phyloP scores from a whole-genome alignment of 768 basidiomycete species.

The Suillus subluteus region DNA sequence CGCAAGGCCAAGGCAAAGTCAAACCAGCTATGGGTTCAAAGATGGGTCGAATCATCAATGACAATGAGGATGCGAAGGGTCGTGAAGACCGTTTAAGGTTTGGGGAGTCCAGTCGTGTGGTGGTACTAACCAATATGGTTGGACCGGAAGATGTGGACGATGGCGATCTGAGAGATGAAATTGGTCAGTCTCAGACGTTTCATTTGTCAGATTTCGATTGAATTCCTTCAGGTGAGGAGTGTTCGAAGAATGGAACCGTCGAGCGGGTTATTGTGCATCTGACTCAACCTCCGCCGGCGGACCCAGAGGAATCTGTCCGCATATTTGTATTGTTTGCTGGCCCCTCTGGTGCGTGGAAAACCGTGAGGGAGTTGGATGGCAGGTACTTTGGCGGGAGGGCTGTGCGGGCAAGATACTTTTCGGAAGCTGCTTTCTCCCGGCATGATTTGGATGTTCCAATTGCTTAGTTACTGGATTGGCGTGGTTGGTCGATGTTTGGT shows the following conservation, averaged over 20 bases:
- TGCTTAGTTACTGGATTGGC: constrained; percentile 21
- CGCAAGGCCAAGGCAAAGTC: constrained; percentile 38
- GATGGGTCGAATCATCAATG: constrained; percentile 90
- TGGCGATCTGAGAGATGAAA: constrained; percentile 83
- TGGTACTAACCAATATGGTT: constrained; percentile 91
- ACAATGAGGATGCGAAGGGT: constrained; percentile 81
- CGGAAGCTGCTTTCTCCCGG: constrained; percentile 57
- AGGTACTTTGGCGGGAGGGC: constrained; percentile 88
- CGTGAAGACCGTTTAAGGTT: constrained; percentile 80
- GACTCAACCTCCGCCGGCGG: constrained; percentile 64
- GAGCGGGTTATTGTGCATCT: constrained; percentile 87
- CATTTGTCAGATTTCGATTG: constrained; percentile 1
- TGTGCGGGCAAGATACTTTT: constrained; percentile 82
- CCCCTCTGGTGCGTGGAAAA: constrained; percentile 94
- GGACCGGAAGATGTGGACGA: constrained; percentile 82
- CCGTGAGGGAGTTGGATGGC: constrained; percentile 90
- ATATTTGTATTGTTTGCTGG: constrained; percentile 93
- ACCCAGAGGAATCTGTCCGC: constrained; percentile 82
- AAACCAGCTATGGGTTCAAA: constrained; percentile 54
- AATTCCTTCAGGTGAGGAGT: constrained; percentile 73
- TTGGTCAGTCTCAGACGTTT: constrained; percentile 56
- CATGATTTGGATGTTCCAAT: constrained; percentile 54
- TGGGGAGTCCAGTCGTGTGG: constrained; percentile 88
- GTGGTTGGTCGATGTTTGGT: neutral
- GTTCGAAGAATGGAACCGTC: constrained; percentile 88